Conservation (phyloP, 352 stramenopile species). For the Phytophthora hibernalis region DNA sequence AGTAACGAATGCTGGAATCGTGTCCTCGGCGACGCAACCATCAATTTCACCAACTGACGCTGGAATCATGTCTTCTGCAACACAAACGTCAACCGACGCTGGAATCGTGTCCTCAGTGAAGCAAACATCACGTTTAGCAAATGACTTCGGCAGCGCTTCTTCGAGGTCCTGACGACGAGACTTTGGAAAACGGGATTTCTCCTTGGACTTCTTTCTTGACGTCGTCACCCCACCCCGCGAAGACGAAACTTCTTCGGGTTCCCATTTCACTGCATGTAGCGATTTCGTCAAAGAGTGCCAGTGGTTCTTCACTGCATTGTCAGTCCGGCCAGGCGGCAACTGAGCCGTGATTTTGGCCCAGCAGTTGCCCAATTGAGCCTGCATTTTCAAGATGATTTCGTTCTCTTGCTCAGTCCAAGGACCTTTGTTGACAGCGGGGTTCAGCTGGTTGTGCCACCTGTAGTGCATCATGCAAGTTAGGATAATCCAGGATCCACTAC, state of each 20-base stretch:
- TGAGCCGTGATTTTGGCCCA: constrained; percentile 98
- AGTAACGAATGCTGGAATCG: neutral
- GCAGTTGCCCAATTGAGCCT: constrained; percentile 92
- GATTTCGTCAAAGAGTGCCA: constrained; percentile 92
- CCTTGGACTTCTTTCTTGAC: constrained; percentile 29
- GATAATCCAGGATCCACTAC: neutral
- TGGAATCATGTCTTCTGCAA: too few species aligned
- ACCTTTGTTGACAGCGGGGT: constrained; percentile 79
- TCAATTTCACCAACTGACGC: neutral
- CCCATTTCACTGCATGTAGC: too few species aligned
- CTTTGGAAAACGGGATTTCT: constrained; percentile 25
- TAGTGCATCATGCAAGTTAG: neutral
- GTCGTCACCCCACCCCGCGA: neutral
- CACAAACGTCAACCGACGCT: too few species aligned
- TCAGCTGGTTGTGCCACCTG: constrained; percentile 90
- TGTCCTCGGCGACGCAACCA: constrained; percentile 1
- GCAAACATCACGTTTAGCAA: too few species aligned
- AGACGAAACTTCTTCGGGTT: too few species aligned
- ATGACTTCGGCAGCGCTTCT: neutral
- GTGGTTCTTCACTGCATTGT: constrained; percentile 99
- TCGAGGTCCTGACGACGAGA: neutral
- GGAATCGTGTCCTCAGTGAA: too few species aligned
- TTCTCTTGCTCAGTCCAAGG: constrained; percentile 90
- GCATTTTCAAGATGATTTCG: constrained; percentile 80
- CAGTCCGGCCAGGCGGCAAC: constrained; percentile 94